A percentile compares a stretch with the other conserved stretches of the same genome.
Evolutionary conservation across 169 alveolate genomes (phyloP).

Genomic region (Pseudocohnilembus persalinus): DNA sequence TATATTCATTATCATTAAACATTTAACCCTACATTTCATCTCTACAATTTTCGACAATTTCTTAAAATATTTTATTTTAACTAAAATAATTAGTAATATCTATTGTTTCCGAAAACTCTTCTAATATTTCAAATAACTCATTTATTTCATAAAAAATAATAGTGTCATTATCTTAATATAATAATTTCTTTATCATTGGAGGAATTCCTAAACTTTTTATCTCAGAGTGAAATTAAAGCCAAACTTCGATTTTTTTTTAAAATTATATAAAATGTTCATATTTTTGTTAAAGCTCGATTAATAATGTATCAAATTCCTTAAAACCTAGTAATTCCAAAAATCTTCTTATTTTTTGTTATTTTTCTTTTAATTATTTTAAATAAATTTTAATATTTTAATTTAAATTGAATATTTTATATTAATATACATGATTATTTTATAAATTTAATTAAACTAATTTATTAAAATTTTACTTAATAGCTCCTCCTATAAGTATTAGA

Average conservation of each 20-base stretch:
- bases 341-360: no score
- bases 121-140: neutral
- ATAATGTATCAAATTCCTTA: neutral
- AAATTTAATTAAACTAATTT: no score
- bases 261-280: neutral
- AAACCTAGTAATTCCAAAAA: neutral
- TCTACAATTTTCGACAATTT: neutral
- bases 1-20: neutral
- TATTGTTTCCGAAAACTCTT: neutral
- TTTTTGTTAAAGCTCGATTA: neutral
- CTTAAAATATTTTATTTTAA: no score
- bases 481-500: neutral
- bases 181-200: neutral
- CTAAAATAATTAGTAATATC: neutral
- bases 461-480: no score
- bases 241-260: neutral
- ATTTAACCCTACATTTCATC: neutral
- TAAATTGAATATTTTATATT: no score
- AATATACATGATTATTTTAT: no score
- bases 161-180: neutral
- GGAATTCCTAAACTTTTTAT: neutral
- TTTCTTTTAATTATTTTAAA: no score
- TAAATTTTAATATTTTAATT: no score
- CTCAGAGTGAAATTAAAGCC: neutral
- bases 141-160: neutral